Evolutionary conservation across 768 basidiomycete species (phyloP).

Genomic region (Leucocoprinus sp.): DNA sequence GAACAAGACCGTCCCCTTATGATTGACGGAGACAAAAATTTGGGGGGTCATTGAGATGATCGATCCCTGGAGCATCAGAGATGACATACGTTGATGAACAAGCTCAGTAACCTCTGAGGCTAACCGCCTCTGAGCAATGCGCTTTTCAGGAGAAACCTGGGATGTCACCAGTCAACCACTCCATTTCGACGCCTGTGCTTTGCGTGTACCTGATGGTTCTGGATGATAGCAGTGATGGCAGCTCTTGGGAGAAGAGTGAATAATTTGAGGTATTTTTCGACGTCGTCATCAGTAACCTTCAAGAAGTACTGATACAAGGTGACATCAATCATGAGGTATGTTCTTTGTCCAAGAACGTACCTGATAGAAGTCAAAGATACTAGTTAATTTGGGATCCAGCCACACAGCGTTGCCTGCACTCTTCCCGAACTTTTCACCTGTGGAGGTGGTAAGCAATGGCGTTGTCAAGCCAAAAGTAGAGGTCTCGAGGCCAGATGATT

Average conservation of each 20-base stretch:
- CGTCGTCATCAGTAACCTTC: constrained; percentile 70
- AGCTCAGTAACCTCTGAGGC: constrained; percentile 49
- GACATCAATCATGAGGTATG: not conserved
- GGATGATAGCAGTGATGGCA: constrained; percentile 48
- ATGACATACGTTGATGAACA: constrained; percentile 32
- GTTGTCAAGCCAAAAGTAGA: constrained; percentile 74
- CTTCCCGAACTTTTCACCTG: constrained; percentile 96
- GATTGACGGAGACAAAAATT: not conserved
- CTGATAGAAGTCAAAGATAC: constrained; percentile 92
- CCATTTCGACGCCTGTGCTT: not conserved
- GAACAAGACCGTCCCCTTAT: constrained; percentile 29
- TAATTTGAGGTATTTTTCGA: constrained; percentile 69
- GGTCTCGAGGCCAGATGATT: constrained; percentile 17
- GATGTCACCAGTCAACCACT: not conserved
- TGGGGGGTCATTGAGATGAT: no score
- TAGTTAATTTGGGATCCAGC: constrained; percentile 73
- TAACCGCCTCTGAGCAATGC: constrained; percentile 38
- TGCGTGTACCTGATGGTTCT: constrained; percentile 45
- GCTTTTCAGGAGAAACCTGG: constrained; percentile 31
- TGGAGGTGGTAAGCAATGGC: constrained; percentile 83
- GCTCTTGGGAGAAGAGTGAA: constrained; percentile 69
- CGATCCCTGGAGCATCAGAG: not conserved
- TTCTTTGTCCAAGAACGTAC: constrained; percentile 28
- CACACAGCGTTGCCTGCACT: constrained; percentile 94
- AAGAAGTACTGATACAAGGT: constrained; percentile 72